Percentiles rank a stretch among this genome's conserved stretches.
These are phyloP conservation scores for Epichloe hybrida DNA, from an alignment of 2,329 filamentous ascomycete species.

Conservation along the genomic window DNA sequence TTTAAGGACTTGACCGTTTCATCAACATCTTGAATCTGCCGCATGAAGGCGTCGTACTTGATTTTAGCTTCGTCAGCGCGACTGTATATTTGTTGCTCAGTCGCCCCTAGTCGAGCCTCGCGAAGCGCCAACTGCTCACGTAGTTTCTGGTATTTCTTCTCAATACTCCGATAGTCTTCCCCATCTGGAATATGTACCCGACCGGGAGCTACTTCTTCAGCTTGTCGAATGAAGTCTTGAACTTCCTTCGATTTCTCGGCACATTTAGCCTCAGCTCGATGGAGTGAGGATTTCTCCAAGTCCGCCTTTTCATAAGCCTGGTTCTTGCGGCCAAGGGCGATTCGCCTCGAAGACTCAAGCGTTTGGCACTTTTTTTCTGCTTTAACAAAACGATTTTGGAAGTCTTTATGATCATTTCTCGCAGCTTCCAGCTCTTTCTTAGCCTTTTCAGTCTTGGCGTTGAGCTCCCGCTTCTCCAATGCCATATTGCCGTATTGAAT, in stretches of 20 bases:
- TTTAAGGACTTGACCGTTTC: constrained; percentile 33
- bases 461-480: constrained; percentile 35
- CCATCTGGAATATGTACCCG: constrained; percentile 51
- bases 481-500: constrained; percentile 39
- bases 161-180: constrained; percentile 46
- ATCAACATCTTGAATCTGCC: constrained; percentile 25
- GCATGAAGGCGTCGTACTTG: constrained; percentile 29
- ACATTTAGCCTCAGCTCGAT: constrained; percentile 30
- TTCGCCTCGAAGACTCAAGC: constrained; percentile 32
- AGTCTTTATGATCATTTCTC: constrained; percentile 24
- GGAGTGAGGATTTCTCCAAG: constrained; percentile 31
- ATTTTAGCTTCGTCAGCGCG: constrained; percentile 27
- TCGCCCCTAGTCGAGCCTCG: constrained; percentile 44
- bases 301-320: constrained; percentile 38
- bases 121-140: constrained; percentile 43
- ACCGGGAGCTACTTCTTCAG: constrained; percentile 34
- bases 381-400: constrained; percentile 38
- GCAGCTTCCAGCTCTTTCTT: constrained; percentile 22
- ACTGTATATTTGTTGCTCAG: constrained; percentile 50
- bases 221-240: constrained; percentile 39
- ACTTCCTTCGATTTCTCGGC: constrained; percentile 35
- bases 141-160: constrained; percentile 41
- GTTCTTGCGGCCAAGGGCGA: constrained; percentile 50
- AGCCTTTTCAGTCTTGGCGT: constrained; percentile 26
- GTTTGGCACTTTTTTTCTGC: constrained; percentile 38